phyloP scores from a whole-genome alignment of 75 land plant genomes.

The Azolla pinnata region DNA sequence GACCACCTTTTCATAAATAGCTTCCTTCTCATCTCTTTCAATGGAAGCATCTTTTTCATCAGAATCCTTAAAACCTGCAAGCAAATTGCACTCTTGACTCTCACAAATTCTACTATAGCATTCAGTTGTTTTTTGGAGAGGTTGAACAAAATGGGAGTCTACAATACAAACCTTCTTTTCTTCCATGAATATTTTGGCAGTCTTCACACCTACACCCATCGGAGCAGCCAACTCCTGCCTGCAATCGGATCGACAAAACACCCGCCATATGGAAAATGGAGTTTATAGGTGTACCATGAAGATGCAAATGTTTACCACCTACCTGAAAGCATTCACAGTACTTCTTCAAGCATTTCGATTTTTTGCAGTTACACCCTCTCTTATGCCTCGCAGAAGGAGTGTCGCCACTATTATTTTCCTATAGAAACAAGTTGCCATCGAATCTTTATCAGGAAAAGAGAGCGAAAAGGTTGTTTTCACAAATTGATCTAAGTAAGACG shows the following conservation, averaged over 20 bases:
- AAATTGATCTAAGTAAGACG: neutral
- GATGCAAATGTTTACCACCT: neutral
- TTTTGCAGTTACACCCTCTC: slow-evolving; percentile 95
- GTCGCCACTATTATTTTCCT: neutral
- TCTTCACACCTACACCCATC: slow-evolving; percentile 85
- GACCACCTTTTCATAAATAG: slow-evolving; percentile 16
- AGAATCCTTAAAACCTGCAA: slow-evolving; percentile 3
- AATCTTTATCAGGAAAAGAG: slow-evolving; percentile 17
- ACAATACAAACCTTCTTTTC: slow-evolving; percentile 49
- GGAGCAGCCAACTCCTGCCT: slow-evolving; percentile 99
- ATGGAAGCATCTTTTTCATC: slow-evolving; percentile 19
- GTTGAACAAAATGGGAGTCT: neutral
- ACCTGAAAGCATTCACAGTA: slow-evolving; percentile 98
- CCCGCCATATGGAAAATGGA: neutral
- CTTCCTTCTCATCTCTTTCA: slow-evolving; percentile 29
- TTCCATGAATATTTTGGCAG: slow-evolving; percentile 78
- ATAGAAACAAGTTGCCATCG: slow-evolving; percentile 8
- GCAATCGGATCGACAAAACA: neutral
- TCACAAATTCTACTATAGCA: neutral
- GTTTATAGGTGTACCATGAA: neutral
- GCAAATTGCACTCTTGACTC: neutral
- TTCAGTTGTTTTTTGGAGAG: neutral
- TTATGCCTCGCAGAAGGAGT: slow-evolving; percentile 89
- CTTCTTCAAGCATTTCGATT: slow-evolving; percentile 82
- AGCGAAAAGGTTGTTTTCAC: neutral